A percentile compares a stretch with the other conserved stretches of the same genome.
These are phyloP conservation scores for Bonnemaisonia californica DNA, from an alignment of 31 red algal species.

Conservation along the genomic window DNA sequence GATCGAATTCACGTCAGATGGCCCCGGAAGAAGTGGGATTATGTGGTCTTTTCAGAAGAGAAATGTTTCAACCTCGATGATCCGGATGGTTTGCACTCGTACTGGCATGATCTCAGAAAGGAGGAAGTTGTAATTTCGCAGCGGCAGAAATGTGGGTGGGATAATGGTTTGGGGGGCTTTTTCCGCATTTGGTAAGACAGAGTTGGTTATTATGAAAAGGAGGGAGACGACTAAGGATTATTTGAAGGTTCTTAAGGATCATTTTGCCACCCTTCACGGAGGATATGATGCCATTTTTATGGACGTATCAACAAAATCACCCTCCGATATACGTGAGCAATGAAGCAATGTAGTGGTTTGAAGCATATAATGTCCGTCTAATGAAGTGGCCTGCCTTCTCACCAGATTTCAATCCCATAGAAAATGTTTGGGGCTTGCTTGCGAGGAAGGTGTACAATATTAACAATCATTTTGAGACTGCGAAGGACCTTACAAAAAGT, in stretches of 20 bases:
- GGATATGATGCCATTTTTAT: no score
- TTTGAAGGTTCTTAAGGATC: not conserved
- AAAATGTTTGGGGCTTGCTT: conserved; percentile 12
- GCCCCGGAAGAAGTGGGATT: no score
- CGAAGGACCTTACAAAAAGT: not conserved
- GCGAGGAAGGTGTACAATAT: not conserved
- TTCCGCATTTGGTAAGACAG: not conserved
- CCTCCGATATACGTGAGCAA: not conserved
- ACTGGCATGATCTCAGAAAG: no score
- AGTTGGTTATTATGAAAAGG: not conserved
- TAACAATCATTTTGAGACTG: not conserved
- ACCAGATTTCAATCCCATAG: conserved; percentile 6
- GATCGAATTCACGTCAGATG: no score
- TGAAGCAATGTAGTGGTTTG: conserved; percentile 5
- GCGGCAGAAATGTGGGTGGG: no score
- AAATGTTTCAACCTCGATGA: no score
- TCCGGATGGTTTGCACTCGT: no score
- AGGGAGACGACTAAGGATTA: not conserved
- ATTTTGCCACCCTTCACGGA: not conserved
- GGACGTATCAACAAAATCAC: not conserved
- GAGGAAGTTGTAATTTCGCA: no score
- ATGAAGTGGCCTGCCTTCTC: conserved; percentile 1
- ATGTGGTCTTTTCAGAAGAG: no score
- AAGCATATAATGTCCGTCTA: not conserved
- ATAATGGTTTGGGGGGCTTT: conserved; percentile 2